Percentiles rank a stretch among this genome's conserved stretches.
phyloP scores from a whole-genome alignment of 2,329 filamentous ascomycete species.

The Clonostachys byssicola region DNA sequence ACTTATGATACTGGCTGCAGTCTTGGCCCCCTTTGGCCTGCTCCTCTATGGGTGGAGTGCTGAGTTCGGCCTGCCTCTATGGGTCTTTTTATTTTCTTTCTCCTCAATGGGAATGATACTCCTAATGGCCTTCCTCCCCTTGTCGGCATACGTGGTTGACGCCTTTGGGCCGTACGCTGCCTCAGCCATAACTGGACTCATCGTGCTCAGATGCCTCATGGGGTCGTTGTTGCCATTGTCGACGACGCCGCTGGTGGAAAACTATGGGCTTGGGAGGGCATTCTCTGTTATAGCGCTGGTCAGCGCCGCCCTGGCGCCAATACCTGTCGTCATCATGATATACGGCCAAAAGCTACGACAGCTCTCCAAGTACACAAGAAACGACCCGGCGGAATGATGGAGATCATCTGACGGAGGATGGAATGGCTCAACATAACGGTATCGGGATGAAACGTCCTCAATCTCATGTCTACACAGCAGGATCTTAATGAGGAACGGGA shows the following conservation, averaged over 20 bases:
- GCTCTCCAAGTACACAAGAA: slow-evolving; percentile 16
- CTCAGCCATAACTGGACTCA: slow-evolving; percentile 51
- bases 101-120: slow-evolving; percentile 39
- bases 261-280: slow-evolving; percentile 46
- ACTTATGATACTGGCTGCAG: slow-evolving; percentile 38
- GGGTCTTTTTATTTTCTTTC: slow-evolving; percentile 35
- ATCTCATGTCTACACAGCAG: too few relatives aligned
- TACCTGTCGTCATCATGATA: slow-evolving; percentile 43
- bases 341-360: slow-evolving; percentile 50
- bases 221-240: slow-evolving; percentile 53
- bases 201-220: slow-evolving; percentile 49
- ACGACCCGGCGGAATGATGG: too few relatives aligned
- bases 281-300: slow-evolving; percentile 38
- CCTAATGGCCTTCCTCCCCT: slow-evolving; percentile 40
- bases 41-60: slow-evolving; percentile 47
- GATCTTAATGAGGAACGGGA: too few relatives aligned
- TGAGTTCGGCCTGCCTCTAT: slow-evolving; percentile 32
- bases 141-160: slow-evolving; percentile 53
- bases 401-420: too few relatives aligned
- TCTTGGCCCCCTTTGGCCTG: slow-evolving; percentile 39
- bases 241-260: slow-evolving; percentile 38
- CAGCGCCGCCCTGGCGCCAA: slow-evolving; percentile 37
- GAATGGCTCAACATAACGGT: too few relatives aligned
- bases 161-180: slow-evolving; percentile 51
- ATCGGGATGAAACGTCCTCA: too few relatives aligned